Base-by-base conservation (phyloP, 441 rosid genomes). In the Syzygium syzygioides region DNA sequence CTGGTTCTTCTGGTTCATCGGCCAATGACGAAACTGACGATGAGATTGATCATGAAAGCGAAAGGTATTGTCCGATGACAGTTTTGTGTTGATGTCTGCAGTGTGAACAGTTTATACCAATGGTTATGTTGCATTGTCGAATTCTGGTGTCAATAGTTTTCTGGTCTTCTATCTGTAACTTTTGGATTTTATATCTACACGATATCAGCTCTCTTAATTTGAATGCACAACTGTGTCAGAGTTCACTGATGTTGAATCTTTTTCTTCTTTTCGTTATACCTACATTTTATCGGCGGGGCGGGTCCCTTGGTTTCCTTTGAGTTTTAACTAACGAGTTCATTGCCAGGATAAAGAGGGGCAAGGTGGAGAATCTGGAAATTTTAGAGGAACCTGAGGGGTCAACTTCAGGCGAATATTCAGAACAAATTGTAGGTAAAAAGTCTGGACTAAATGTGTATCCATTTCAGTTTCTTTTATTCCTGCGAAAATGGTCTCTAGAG, bases 321-420 rank as follows among this genome's bases (percentile, higher is more conserved):
- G 57, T 55, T 71, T 89, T 30, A 48, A 57, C 88, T 55, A 86
- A 10, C 90, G 19, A 90, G 54, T 87, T 90, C 79, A 76, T 41
- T 54, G 90, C 86, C 92, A 96, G 98, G 91, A 90, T 85, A 54
- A 97, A 97, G 91, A 94, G 94, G 92, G 66, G 64, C 87, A 95
- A 94, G 92, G 88, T 92, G 68, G 98, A 95, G 89, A 86, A 87
- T 52, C 19, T 87, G n/a, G 94, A 94, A 84, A 89, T 57, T 30
- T 60, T 41, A 26, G 94, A 91, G 45, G 93, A 92, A 79, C 79
- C 66, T 30, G 79, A 87, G 57, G 92, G 89, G 71, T 90, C 93
- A 71, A 89, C 93, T 56, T 92, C 94, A 57, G 55, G 55, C 37
- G 87, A 86, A 15, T 85, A 86, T 54, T 57, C 89, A 83, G 91